Evolutionary conservation across 2,329 filamentous ascomycete genomes (phyloP), one percentile per base, ranked within the genome.

Genomic region (Xylariaceae sp.): DNA sequence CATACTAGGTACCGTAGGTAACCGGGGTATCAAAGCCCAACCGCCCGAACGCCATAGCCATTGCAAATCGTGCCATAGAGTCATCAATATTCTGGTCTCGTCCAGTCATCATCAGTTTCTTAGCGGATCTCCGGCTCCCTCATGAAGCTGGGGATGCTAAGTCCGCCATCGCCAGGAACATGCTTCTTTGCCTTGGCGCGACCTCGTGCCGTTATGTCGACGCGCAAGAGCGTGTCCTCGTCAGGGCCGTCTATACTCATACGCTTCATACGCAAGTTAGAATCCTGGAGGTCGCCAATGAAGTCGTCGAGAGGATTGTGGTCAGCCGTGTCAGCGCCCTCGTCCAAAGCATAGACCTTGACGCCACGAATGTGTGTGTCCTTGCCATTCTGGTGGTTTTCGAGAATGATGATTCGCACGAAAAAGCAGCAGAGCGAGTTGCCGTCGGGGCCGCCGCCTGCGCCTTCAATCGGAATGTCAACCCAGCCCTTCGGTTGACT

Each of bases 331-430:
- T 71, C 69, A 3, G 69, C 72, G 15, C 71, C 72, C 12, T 75
- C 72, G 55, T 81, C 79, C 26, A 81, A 72, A 1, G 81, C 81
- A 61, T 83, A 99, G 9, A 97, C 87, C 74, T 96, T 95, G 70
- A 99, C 81, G 1, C 91, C 92, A 15, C 94, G 81, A 21, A 99
- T 80, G 76, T 99, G 94, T n/a, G 94, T 99, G 69, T 99, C 94
- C 70, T 99, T 99, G 60, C 94, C 94, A 70, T 99, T 99, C 73
- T 99, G 94, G 70, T 99, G 94, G 67, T 99, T 99, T 74, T 97
- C 94, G 48, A 92, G 81, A 46, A 99, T 86, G 61, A 88, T 85
- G 66, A 97, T 85, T 70, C 97, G 92, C 26, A 99, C 79, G 29
- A 97, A 83, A 74, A 92, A 96, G 15, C 89, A 91, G 56, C 92